Conservation (phyloP, 2,329 filamentous ascomycete genomes). For the Elsinoe perseae region DNA sequence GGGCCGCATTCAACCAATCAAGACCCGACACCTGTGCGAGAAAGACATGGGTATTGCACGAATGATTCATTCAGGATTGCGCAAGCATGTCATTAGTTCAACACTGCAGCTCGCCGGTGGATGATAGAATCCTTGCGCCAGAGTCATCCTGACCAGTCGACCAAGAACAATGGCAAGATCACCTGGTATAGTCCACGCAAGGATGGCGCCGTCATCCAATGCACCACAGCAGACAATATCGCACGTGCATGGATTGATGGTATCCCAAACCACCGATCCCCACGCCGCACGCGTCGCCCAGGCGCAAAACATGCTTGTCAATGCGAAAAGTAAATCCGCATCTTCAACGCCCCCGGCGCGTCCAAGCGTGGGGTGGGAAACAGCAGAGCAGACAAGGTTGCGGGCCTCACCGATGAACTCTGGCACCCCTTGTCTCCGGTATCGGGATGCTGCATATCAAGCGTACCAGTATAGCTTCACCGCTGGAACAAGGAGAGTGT, state of each 20-base stretch:
- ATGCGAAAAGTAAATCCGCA: slow-evolving; percentile 7
- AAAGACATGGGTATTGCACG: not conserved
- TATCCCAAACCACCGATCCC: not conserved
- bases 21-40: not conserved
- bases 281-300: slow-evolving; percentile 4
- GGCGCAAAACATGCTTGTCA: not conserved
- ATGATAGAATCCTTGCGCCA: not conserved
- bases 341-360: not conserved
- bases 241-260: not conserved
- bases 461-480: slow-evolving; percentile 8
- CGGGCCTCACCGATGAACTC: slow-evolving; percentile 5
- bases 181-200: slow-evolving; percentile 2
- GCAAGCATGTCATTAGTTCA: not conserved
- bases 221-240: not conserved
- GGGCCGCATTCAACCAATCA: slow-evolving; percentile 12
- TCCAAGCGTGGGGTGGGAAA: not conserved
- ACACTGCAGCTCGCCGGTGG: not conserved
- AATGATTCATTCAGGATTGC: slow-evolving; percentile 1
- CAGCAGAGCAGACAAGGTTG: not conserved
- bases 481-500: not conserved
- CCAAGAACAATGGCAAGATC: not conserved
- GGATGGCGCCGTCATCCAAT: not conserved
- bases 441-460: not conserved
- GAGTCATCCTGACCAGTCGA: not conserved
- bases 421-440: not conserved